Evolutionary conservation across 805 yeast genomes (phyloP), one percentile per base, ranked within the genome.

Genomic region (Ogataea neopini): DNA sequence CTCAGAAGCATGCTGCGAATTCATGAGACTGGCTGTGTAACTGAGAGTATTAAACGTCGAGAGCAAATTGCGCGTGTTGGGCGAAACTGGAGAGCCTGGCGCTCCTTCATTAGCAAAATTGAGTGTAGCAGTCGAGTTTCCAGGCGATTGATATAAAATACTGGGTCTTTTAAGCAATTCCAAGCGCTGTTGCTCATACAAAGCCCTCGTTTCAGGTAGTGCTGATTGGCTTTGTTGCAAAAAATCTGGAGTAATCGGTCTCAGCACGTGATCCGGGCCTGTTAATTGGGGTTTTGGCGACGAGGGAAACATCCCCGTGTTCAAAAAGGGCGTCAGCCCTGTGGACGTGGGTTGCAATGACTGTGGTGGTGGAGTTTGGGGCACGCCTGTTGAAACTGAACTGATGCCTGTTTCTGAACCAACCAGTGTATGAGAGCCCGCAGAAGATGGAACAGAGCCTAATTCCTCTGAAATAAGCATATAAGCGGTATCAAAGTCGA

Each of bases 401-500:
- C 54, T 35, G 36, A 44, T 26, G 7, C 33, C 45, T 44, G 47
- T 15, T 13, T 28, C 49, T 14, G 44, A n/a, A 13, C 19, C 15
- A 10, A 30, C 34, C 22, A 45, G 15, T 19, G 44, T 30, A 20
- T 47, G 33, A 32, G 46, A 26, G 17, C 38, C 23, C 6, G 45
- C 33, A 17, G 49, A 48, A n/a, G 39, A 44, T 11, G 42, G 35
- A 39, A 14, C 50, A 33, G 14, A 51, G 57, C 26, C 58, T 56
- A 34, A 59, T 23, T 56, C 59, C 26, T 51, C 50, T 6, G 56
- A 59, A 62, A 68, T 67, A 30, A 67, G 54, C 62, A 60, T 53
- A 41, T 64, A 65, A 3, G 71, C 71, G 1, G 71, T 67, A 36
- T 68, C 71, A 48, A 68, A 68, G 41, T 68, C 72, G 32, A 66